phyloP scores from a whole-genome alignment of 805 yeast species.

The Starmerella roubikii region DNA sequence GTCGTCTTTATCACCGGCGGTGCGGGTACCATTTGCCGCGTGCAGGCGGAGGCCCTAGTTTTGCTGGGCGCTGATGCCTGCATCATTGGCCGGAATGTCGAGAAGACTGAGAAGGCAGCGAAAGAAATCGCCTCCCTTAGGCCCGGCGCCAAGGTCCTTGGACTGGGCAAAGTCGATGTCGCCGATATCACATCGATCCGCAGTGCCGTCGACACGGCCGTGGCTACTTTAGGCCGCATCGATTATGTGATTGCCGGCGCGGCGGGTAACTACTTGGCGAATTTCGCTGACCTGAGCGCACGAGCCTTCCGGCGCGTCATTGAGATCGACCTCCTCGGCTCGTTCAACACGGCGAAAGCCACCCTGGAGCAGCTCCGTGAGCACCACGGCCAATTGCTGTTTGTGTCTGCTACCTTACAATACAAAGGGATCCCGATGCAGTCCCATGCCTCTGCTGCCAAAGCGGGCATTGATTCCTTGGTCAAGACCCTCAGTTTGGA shows the following conservation, averaged over 20 bases:
- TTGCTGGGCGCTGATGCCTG: slow-evolving; percentile 77
- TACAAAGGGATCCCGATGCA: slow-evolving; percentile 83
- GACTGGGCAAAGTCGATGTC: slow-evolving; percentile 65
- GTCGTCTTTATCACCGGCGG: slow-evolving; percentile 92
- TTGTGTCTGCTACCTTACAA: slow-evolving; percentile 82
- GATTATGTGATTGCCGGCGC: slow-evolving; percentile 92
- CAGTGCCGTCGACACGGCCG: slow-evolving; percentile 52
- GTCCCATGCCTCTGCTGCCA: slow-evolving; percentile 85
- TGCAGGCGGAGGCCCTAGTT: slow-evolving; percentile 75
- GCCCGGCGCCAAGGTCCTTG: slow-evolving; percentile 52
- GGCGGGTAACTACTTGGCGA: slow-evolving; percentile 83
- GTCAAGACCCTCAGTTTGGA: slow-evolving; percentile 78
- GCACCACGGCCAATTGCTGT: slow-evolving; percentile 58
- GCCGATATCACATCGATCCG: slow-evolving; percentile 48
- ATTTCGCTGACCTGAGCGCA: slow-evolving; percentile 60
- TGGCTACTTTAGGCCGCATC: slow-evolving; percentile 55
- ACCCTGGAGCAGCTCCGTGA: slow-evolving; percentile 48
- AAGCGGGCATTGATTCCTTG: slow-evolving; percentile 87
- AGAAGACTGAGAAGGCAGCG: slow-evolving; percentile 56
- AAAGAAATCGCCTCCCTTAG: slow-evolving; percentile 46
- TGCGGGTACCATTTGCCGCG: slow-evolving; percentile 89
- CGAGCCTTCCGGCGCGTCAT: slow-evolving; percentile 84
- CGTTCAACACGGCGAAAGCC: slow-evolving; percentile 82
- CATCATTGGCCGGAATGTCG: slow-evolving; percentile 63
- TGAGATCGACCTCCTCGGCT: slow-evolving; percentile 75